Evolutionary conservation across 495 filamentous ascomycete species (phyloP).

Genomic region (Tuber indicum): DNA sequence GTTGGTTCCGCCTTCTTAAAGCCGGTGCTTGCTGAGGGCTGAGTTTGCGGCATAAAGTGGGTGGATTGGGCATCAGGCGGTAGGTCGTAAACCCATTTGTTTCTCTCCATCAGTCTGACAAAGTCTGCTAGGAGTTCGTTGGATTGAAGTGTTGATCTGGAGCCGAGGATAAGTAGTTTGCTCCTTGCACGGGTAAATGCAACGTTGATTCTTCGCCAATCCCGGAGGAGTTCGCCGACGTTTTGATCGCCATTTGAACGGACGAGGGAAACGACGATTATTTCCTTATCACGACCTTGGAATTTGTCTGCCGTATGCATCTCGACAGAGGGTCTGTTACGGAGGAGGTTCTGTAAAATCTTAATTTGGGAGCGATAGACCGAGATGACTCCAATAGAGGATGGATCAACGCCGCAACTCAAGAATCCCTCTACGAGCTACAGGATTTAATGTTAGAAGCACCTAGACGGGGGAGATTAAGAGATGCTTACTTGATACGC

Average conservation of each 20-base stretch:
- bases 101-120: slow-evolving; percentile 64
- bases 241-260: slow-evolving; percentile 71
- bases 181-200: slow-evolving; percentile 85
- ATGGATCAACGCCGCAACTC: slow-evolving; percentile 61
- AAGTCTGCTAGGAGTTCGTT: slow-evolving; percentile 73
- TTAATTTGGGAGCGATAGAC: slow-evolving; percentile 88
- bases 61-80: slow-evolving; percentile 54
- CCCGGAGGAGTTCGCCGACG: slow-evolving; percentile 81
- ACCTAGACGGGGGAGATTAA: background rate
- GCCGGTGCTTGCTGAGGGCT: slow-evolving; percentile 34
- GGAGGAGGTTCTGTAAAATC: slow-evolving; percentile 49
- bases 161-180: slow-evolving; percentile 83
- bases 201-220: slow-evolving; percentile 92
- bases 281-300: slow-evolving; percentile 90
- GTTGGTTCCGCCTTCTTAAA: background rate
- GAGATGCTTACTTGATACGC: slow-evolving; percentile 34
- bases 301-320: slow-evolving; percentile 96
- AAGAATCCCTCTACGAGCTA: slow-evolving; percentile 76
- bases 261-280: slow-evolving; percentile 77
- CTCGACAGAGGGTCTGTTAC: slow-evolving; percentile 58
- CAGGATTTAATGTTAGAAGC: slow-evolving; percentile 40
- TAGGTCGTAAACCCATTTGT: slow-evolving; percentile 70
- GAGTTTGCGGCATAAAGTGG: slow-evolving; percentile 59
- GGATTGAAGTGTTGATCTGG: slow-evolving; percentile 62
- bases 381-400: slow-evolving; percentile 92